Conservation (phyloP, 306 rosid genomes). For the Cucumis sativus region DNA sequence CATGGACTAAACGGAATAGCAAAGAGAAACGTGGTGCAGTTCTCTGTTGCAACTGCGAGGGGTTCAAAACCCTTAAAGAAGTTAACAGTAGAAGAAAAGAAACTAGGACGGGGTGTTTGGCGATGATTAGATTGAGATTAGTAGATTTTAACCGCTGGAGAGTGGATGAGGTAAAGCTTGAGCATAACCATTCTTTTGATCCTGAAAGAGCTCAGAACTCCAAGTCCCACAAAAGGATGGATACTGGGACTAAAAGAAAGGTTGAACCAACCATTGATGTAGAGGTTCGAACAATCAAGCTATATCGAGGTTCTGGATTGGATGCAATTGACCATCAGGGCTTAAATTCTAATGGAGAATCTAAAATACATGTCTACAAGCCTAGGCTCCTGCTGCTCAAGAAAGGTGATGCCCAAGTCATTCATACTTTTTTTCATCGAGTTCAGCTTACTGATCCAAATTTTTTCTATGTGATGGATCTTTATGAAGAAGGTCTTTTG, state of each 20-base stretch:
- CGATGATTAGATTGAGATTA: conserved; percentile 90
- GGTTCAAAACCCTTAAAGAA: conserved; percentile 76
- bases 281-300: conserved; percentile 84
- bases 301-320: conserved; percentile 47
- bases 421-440: conserved; percentile 49
- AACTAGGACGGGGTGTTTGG: conserved; percentile 89
- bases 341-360: conserved; percentile 48
- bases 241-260: conserved; percentile 64
- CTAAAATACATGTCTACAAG: conserved; percentile 20
- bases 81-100: conserved; percentile 79
- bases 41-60: conserved; percentile 91
- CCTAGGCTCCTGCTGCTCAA: conserved; percentile 53
- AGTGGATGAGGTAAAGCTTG: conserved; percentile 89
- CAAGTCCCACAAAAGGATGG: conserved; percentile 87
- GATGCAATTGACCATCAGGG: conserved; percentile 47
- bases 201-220: conserved; percentile 95
- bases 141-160: conserved; percentile 91
- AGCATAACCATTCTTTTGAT: conserved; percentile 90
- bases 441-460: conserved; percentile 59
- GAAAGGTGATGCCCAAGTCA: conserved; percentile 51
- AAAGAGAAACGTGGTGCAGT: conserved; percentile 98
- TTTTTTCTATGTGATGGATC: conserved; percentile 79
- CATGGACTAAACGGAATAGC: conserved; percentile 95
- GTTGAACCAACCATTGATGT: conserved; percentile 61
- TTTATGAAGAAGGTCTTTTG: conserved; percentile 73